Percentiles rank a stretch among this genome's conserved stretches.
phyloP scores from a whole-genome alignment of 139 green algal species.

The Dunaliella primolecta region DNA sequence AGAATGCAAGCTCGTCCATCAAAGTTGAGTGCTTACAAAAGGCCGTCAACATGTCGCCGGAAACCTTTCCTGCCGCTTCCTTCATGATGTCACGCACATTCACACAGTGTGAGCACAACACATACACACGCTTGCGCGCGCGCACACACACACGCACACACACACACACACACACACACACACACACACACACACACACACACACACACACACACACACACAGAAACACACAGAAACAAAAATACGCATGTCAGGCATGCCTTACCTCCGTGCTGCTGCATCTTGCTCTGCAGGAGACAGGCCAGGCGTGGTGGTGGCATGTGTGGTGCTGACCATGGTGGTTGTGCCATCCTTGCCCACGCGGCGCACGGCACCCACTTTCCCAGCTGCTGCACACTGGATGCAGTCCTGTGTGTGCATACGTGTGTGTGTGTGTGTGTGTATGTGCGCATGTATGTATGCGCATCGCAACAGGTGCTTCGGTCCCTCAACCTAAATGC shows the following conservation, averaged over 20 bases:
- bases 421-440: not conserved
- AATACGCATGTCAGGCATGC: not conserved
- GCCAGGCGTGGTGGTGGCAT: not conserved
- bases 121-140: no score
- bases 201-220: not conserved
- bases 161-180: no score
- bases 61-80: no score
- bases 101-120: no score
- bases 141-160: no score
- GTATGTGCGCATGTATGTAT: conserved; percentile 4
- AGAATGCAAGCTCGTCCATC: no score
- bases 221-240: not conserved
- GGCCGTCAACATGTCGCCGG: no score
- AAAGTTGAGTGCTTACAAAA: no score
- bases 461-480: not conserved
- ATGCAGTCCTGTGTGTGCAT: not conserved
- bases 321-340: not conserved
- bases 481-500: no score
- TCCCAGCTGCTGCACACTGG: not conserved
- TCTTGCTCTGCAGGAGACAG: not conserved
- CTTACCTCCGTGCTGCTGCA: not conserved
- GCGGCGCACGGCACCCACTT: not conserved
- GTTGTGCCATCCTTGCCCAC: not conserved
- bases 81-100: no score
- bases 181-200: no score